phyloP scores from a whole-genome alignment of 345 rosid genomes.

The Murraya paniculata region DNA sequence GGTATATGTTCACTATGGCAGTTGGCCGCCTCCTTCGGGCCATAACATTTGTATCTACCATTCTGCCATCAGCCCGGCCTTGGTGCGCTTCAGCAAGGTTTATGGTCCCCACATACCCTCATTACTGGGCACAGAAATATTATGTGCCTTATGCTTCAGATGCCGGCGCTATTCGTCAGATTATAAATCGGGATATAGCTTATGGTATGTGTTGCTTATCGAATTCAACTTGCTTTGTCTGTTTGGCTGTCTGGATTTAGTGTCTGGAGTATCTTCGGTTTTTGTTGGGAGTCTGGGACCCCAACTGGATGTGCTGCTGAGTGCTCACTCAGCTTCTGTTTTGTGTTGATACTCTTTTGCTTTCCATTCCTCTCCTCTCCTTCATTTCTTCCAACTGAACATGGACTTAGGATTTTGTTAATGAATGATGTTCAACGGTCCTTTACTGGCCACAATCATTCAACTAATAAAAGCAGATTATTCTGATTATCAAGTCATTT shows the following conservation, averaged over 20 bases:
- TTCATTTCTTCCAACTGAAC: no score
- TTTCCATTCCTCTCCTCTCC: no score
- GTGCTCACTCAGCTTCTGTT: neutral
- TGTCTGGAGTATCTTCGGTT: neutral
- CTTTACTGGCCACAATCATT: neutral
- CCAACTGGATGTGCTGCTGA: neutral
- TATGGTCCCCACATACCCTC: slow-evolving; percentile 69
- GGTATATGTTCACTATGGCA: slow-evolving; percentile 92
- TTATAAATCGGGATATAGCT: slow-evolving; percentile 55
- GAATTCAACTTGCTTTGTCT: slow-evolving; percentile 3
- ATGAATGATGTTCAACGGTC: neutral
- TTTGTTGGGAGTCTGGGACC: neutral
- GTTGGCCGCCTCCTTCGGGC: slow-evolving; percentile 92
- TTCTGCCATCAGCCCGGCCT: slow-evolving; percentile 89
- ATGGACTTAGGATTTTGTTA: neutral
- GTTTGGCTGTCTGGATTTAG: neutral
- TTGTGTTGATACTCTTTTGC: neutral
- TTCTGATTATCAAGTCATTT: neutral
- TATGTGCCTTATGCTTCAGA: slow-evolving; percentile 84
- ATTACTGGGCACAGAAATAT: slow-evolving; percentile 86
- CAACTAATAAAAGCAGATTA: neutral
- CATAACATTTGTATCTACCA: slow-evolving; percentile 76
- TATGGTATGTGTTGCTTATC: slow-evolving; percentile 45
- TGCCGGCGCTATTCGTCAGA: slow-evolving; percentile 55
- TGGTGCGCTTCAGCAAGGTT: slow-evolving; percentile 88